Evolutionary conservation across 768 basidiomycete genomes (phyloP), one percentile per base, ranked within the genome.

Genomic region (Russula griseocarnosa): DNA sequence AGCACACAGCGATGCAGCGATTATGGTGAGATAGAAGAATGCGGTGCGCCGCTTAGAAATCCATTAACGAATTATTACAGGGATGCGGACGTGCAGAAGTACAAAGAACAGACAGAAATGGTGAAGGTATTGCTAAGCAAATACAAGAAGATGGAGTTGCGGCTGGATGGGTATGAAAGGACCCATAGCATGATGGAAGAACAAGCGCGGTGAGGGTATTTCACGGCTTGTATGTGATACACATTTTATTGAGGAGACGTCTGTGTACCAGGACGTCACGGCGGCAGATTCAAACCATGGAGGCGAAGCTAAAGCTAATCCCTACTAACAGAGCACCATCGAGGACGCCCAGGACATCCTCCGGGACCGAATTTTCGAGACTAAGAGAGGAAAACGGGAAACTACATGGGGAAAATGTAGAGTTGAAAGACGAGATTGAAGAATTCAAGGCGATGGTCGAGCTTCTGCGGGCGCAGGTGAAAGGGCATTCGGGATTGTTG

Each of bases 401-500:
- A 59, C 70, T 91, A 50, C 76, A 78, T 38, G 82, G 84, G 24
- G 82, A 87, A 66, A 92, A 91, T 64, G 72, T 73, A 3, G 79
- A 79, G 26, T 67, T 85, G 62, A 71, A 74, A 47, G 82, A 85
- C 26, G 83, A 84, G 66, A 73, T 82, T 46, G 83, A 90, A 65
- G 88, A 90, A 69, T 73, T 91, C 74, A 80, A 79, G 62, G 86
- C 83, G 26, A 89, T 87, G 80, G 78, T 91, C 13, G 88, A 91
- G 69, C 69, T 84, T 24, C 72, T 90, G 69, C 87, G 82, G 67
- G 81, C 78, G 54, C 82, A 85, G 68, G 74, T 81, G 54, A 81
- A 76, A 59, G 83, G 83, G 10, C 74, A 75, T 53, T 75, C 71
- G 5, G 78, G 77, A 4, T 68, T 80, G 53, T 71, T 83, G 24